These are phyloP conservation scores for Penicillium sp. DNA, from an alignment of 2,329 filamentous ascomycete genomes.

Conservation along the genomic window DNA sequence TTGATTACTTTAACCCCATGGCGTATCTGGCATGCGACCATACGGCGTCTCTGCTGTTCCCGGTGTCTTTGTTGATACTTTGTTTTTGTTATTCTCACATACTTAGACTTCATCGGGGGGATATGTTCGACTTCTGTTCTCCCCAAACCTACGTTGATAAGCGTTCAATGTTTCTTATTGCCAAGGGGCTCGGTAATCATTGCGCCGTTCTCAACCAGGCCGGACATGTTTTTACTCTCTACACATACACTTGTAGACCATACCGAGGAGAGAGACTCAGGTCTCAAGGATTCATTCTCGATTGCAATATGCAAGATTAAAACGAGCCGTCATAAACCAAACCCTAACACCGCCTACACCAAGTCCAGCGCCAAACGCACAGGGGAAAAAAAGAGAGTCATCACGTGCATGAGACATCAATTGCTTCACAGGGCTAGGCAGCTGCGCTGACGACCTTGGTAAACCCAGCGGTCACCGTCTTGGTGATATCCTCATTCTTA, in stretches of 20 bases:
- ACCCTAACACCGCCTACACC: neutral
- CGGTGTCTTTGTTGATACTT: neutral
- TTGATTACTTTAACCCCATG: slow-evolving; percentile 9
- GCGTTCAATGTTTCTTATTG: slow-evolving; percentile 2
- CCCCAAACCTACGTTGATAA: slow-evolving; percentile 10
- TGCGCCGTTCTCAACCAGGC: slow-evolving; percentile 4
- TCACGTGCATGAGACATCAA: slow-evolving; percentile 14
- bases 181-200: neutral
- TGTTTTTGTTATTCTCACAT: slow-evolving; percentile 11
- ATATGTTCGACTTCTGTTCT: slow-evolving; percentile 1
- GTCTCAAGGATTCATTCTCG: neutral
- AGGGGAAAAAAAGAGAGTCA: slow-evolving; percentile 4
- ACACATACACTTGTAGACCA: neutral
- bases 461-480: slow-evolving; percentile 44
- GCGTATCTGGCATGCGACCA: slow-evolving; percentile 28
- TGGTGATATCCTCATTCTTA: slow-evolving; percentile 49
- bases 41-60: slow-evolving; percentile 14
- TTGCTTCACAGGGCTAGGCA: slow-evolving; percentile 43
- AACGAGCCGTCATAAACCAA: slow-evolving; percentile 3
- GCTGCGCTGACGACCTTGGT: slow-evolving; percentile 65
- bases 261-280: neutral
- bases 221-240: neutral
- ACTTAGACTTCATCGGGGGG: slow-evolving; percentile 15
- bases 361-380: slow-evolving; percentile 4
- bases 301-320: neutral